Evolutionary conservation across 441 rosid species (phyloP), one percentile per base, ranked within the genome.

Genomic region (Aquilaria agallochum): DNA sequence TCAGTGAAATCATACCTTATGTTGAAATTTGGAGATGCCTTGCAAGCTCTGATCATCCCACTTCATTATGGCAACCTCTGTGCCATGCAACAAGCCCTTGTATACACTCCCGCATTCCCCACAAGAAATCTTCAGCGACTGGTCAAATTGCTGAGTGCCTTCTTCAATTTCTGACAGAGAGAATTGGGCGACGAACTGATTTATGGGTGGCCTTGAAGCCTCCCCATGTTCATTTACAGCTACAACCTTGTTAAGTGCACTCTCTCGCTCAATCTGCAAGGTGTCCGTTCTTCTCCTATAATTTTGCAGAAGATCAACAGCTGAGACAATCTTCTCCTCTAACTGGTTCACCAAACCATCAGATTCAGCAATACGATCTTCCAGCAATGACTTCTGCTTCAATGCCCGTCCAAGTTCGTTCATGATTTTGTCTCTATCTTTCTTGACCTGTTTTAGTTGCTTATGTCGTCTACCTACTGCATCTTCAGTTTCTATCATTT

Each of bases 31-130:
- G 10, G 83, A 50, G 11, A 86, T 92, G 27, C 94, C 96, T 78
- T 91, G 97, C 71, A 76, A 68, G 76, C 92, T 87, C 59, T 80
- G 68, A 69, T 88, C 64, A 66, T 86, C 78, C 69, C 79, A 67
- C 77, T 77, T 80, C 78, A 88, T 91, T 56, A 91, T 84, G 57
- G 94, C 96, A 70, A 88, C 97, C 52, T 65, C 79, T n/a, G 85
- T 86, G 64, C 83, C 84, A 53, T 79, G 81, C 66, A 91, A 80
- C 27, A 67, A 2, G 62, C 96, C 92, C 68, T 73, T 76, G 62
- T 85, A 88, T 70, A 91, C 85, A 78, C 82, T 88, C 49, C 96
- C 97, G 74, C 85, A 88, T 57, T 96, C 92, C 27, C 97, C 97
- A 80, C 85, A 94, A 31, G 92, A 96, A 61, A 91, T 85, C 80